These are phyloP conservation scores for Fusarium pseudograminearum DNA, from an alignment of 2,329 filamentous ascomycete species.

Conservation along the genomic window DNA sequence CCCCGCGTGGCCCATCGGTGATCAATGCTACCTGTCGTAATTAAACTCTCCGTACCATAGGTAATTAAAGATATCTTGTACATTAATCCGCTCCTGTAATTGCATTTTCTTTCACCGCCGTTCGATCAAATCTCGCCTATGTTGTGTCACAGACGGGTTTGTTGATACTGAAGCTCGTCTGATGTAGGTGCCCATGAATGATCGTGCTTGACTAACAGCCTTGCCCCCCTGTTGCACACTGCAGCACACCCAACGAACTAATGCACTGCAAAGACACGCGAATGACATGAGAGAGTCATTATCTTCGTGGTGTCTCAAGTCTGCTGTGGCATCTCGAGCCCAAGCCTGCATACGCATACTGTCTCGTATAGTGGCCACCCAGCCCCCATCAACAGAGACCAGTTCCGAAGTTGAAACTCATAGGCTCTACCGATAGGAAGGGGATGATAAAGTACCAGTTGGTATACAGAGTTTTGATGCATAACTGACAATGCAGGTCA, in stretches of 20 bases:
- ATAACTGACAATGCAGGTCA: neutral
- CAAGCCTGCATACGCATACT: neutral
- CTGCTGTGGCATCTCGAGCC: neutral
- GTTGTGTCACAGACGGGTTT: conserved; percentile 3
- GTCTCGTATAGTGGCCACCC: neutral
- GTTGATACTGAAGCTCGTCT: conserved; percentile 13
- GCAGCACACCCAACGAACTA: neutral
- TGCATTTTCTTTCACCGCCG: conserved; percentile 29
- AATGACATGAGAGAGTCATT: neutral
- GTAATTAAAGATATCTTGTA: conserved; percentile 34
- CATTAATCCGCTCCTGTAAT: conserved; percentile 4
- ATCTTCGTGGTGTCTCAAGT: neutral
- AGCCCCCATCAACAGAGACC: neutral
- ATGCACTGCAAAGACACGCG: neutral
- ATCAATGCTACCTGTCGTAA: conserved; percentile 45
- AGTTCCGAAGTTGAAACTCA: neutral
- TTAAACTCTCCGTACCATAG: conserved; percentile 34
- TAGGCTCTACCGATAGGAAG: neutral
- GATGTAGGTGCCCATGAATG: neutral
- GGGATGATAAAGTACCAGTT: neutral
- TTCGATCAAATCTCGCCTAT: conserved; percentile 48
- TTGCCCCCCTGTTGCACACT: neutral
- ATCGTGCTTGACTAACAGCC: neutral
- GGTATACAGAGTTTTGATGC: neutral
- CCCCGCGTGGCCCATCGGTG: conserved; percentile 30